Percentiles rank a stretch among this genome's conserved stretches.
phyloP scores from a whole-genome alignment of 2,329 filamentous ascomycete genomes.

The Scytalidium lignicola region DNA sequence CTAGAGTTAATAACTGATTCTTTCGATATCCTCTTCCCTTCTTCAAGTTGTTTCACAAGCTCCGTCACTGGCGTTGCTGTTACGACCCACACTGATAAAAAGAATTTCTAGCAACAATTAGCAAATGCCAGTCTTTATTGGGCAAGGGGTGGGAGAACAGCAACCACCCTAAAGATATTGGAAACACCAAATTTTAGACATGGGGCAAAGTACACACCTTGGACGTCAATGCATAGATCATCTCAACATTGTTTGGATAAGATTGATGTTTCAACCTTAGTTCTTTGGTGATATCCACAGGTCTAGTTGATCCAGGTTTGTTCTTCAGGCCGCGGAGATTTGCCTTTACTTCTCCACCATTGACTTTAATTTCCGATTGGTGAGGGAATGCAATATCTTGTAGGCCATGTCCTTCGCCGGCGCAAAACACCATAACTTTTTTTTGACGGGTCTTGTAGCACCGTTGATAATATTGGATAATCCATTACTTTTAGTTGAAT shows the following conservation, averaged over 20 bases:
- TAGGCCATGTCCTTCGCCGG: constrained; percentile 53
- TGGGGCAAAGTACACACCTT: constrained; percentile 54
- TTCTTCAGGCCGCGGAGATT: constrained; percentile 94
- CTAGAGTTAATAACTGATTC: constrained; percentile 78
- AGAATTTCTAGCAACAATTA: constrained; percentile 55
- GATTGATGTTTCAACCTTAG: constrained; percentile 62
- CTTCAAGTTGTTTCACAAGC: constrained; percentile 63
- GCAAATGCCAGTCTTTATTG: constrained; percentile 6
- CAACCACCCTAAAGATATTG: background rate
- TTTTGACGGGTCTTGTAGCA: constrained; percentile 29
- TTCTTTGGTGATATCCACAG: constrained; percentile 80
- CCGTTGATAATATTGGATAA: constrained; percentile 30
- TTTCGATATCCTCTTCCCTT: constrained; percentile 69
- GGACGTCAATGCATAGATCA: constrained; percentile 87
- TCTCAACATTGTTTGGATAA: constrained; percentile 72
- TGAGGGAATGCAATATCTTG: constrained; percentile 87
- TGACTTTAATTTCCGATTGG: constrained; percentile 88
- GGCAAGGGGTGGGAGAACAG: no score
- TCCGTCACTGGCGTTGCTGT: constrained; percentile 65
- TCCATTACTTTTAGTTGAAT: constrained; percentile 53
- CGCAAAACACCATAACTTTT: constrained; percentile 82
- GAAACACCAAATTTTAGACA: background rate
- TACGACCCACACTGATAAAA: constrained; percentile 70
- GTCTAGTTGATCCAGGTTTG: constrained; percentile 88
- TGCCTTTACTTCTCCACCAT: constrained; percentile 81